Evolutionary conservation across 805 yeast species (phyloP).

Genomic region (Starmerella riodocensis): DNA sequence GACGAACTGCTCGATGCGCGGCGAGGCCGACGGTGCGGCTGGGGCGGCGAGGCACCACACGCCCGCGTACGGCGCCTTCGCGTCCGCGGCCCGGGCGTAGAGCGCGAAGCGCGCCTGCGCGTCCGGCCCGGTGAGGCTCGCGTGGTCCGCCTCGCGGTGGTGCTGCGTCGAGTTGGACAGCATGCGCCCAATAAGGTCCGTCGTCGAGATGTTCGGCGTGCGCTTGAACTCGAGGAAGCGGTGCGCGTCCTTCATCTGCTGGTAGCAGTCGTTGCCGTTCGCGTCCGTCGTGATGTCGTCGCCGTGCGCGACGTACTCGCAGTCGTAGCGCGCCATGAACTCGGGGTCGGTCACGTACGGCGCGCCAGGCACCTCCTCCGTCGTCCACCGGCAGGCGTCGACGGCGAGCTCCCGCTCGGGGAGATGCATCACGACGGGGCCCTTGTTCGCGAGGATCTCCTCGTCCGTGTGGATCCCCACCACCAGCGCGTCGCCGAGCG

Average conservation of each 20-base stretch:
- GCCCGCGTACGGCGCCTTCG: conserved; percentile 19
- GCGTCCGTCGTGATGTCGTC: conserved; percentile 97
- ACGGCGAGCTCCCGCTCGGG: conserved; percentile 76
- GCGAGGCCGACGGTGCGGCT: too few relatives aligned
- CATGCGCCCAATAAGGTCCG: conserved; percentile 87
- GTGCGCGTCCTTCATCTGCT: conserved; percentile 68
- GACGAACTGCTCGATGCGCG: conserved; percentile 8
- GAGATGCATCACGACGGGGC: conserved; percentile 83
- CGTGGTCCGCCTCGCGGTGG: conserved; percentile 29
- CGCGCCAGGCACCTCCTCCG: conserved; percentile 55
- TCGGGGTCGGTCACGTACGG: conserved; percentile 87
- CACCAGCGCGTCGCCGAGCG: conserved; percentile 56
- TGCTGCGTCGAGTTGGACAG: conserved; percentile 47
- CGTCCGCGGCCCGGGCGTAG: conserved; percentile 20
- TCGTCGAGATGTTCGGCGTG: conserved; percentile 87
- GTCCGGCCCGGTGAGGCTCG: conserved; percentile 11
- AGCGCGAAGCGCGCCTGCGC: conserved; percentile 14
- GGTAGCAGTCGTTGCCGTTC: conserved; percentile 86
- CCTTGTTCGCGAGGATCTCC: conserved; percentile 71
- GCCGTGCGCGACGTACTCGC: conserved; percentile 93
- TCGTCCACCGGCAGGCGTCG: conserved; percentile 81
- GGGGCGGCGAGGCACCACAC: conserved; percentile 14
- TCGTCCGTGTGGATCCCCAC: conserved; percentile 92
- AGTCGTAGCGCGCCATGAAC: conserved; percentile 59
- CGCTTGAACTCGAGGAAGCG: conserved; percentile 81